Evolutionary conservation across 306 rosid species (phyloP), one percentile per base, ranked within the genome.

Genomic region (Bauhinia variegata): DNA sequence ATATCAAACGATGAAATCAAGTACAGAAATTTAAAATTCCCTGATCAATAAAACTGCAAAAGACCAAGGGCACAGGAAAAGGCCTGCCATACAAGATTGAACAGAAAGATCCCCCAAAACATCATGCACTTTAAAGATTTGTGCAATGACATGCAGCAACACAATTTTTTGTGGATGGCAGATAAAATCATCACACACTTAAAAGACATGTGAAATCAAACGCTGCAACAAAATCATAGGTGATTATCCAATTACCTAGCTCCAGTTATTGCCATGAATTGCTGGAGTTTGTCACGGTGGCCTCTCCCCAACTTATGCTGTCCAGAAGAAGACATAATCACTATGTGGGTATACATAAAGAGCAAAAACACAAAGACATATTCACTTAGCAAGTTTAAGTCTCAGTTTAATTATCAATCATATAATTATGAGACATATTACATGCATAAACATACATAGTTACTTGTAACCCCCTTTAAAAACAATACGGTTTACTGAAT

Each of bases 261-360:
- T 46, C 97, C 97, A 43, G 99, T 95, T 71, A 95, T 90, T 15
- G 90, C 49, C 67, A 95, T 75, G 78, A 95, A 95, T 84, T 95
- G 99, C 82, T 95, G 97, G 70, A 95, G 73, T 83, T 95, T 95
- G 76, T 95, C 99, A 4, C 97, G 97, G 32, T 90, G 90, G 33
- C 97, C 95, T 82, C 97, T 86, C 38, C 92, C 96, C 76, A 88
- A 74, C 65, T 90, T 95, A 67, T 91, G 90, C 99, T 95, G 90
- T 68, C 53, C 52, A 78, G 31, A 82, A 63, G 38, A 73, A 51
- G 65, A 70, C 38, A 54, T 44, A 67, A 51, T 54, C 48, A 70
- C 39, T 18, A 44, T 4, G 63, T 32, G 0, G 13, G 15, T 61
- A 15, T 38, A 60, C 31, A 63, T 15, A 41, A 3, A 38, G 31